A percentile compares a stretch with the other conserved stretches of the same genome.
Evolutionary conservation across 805 yeast species (phyloP).

Genomic region (Nakazawaea peltata): DNA sequence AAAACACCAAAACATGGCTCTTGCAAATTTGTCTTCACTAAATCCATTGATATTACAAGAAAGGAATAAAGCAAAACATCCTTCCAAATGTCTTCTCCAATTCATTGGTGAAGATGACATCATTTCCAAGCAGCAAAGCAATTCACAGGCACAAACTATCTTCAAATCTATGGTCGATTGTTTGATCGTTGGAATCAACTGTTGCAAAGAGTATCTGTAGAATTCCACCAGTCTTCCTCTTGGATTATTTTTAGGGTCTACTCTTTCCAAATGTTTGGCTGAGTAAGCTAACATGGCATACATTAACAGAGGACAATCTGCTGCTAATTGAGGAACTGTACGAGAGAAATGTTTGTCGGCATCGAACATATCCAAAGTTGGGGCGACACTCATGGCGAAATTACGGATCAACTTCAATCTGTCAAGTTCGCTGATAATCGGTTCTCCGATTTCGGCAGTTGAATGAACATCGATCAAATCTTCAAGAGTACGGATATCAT

Average conservation of each 20-base stretch:
- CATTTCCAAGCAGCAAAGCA: constrained; percentile 35
- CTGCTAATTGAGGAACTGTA: constrained; percentile 14
- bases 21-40: constrained; percentile 21
- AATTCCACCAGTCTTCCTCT: constrained; percentile 20
- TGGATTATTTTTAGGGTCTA: constrained; percentile 10
- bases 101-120: constrained; percentile 28
- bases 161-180: constrained; percentile 17
- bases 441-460: not conserved
- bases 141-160: constrained; percentile 28
- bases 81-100: constrained; percentile 32
- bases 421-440: constrained; percentile 12
- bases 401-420: constrained; percentile 21
- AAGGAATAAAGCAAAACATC: constrained; percentile 28
- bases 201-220: constrained; percentile 21
- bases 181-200: constrained; percentile 27
- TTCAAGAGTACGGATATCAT: constrained; percentile 7
- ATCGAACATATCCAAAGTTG: constrained; percentile 19
- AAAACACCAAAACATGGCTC: constrained; percentile 36
- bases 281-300: constrained; percentile 18
- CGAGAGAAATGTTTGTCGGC: constrained; percentile 15
- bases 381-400: constrained; percentile 30
- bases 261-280: constrained; percentile 15
- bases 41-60: constrained; percentile 30
- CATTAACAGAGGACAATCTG: constrained; percentile 8
- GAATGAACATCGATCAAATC: constrained; percentile 7